Evolutionary conservation across 163 green algal genomes (phyloP).

Genomic region (Scenedesmus sp.): DNA sequence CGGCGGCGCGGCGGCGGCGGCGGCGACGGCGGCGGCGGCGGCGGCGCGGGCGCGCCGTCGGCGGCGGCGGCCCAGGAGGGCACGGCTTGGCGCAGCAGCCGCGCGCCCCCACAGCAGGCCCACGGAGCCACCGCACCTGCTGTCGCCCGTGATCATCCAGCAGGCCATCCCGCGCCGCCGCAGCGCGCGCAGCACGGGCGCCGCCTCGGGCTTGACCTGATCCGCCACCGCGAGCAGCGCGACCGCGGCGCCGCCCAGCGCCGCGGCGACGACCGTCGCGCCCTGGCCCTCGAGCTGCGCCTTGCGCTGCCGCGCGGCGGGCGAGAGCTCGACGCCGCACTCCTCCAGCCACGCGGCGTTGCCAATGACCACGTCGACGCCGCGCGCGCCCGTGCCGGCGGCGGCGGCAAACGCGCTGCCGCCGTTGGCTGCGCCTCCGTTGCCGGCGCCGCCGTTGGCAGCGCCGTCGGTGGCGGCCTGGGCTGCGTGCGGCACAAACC

Average conservation of each 20-base stretch:
- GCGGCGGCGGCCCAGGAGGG: no score
- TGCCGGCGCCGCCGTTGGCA: neutral
- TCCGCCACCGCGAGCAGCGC: slow-evolving; percentile 63
- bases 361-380: slow-evolving; percentile 50
- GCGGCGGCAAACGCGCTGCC: neutral
- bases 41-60: no score
- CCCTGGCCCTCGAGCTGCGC: slow-evolving; percentile 24
- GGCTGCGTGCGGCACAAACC: neutral
- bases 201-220: slow-evolving; percentile 65
- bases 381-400: neutral
- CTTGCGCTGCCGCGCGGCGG: slow-evolving; percentile 12
- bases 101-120: no score
- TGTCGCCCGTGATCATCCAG: slow-evolving; percentile 52
- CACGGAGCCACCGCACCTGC: no score
- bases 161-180: slow-evolving; percentile 40
- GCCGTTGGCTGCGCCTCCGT: neutral
- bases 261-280: slow-evolving; percentile 25
- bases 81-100: no score
- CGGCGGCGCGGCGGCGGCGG: neutral
- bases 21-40: no score
- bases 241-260: slow-evolving; percentile 46
- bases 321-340: slow-evolving; percentile 45
- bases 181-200: slow-evolving; percentile 50
- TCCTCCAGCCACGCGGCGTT: slow-evolving; percentile 58
- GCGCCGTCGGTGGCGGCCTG: neutral